A percentile compares a stretch with the other conserved stretches of the same genome.
Evolutionary conservation across 1,139 yeast species (phyloP).

Genomic region (Suhomyces bribrorum): DNA sequence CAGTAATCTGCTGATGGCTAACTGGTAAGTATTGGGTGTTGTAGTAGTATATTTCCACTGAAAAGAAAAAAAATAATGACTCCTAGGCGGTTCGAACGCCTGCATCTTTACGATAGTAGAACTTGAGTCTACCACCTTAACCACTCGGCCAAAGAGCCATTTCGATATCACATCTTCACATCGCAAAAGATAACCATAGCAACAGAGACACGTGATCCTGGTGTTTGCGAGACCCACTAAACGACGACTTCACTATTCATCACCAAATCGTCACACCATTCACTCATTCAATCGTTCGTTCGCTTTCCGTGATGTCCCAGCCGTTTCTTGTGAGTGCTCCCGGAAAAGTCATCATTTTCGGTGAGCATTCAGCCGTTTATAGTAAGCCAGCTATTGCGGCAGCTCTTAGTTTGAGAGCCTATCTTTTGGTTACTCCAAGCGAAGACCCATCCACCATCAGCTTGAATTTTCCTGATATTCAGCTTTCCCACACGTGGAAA

Average conservation of each 20-base stretch:
- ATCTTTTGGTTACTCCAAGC: conserved; percentile 58
- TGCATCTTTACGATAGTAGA: conserved; percentile 12
- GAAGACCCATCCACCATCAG: conserved; percentile 43
- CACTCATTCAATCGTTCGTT: no score
- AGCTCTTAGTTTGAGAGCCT: conserved; percentile 79
- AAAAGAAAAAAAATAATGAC: conserved; percentile 6
- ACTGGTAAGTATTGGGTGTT: no score
- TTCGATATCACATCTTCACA: no score
- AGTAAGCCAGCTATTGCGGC: conserved; percentile 93
- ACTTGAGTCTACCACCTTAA: conserved; percentile 12
- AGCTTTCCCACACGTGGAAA: conserved; percentile 64
- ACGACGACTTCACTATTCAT: no score
- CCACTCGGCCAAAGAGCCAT: conserved; percentile 12
- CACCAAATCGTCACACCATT: no score
- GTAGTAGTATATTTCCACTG: no score
- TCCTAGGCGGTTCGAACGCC: conserved; percentile 12
- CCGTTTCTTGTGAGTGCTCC: conserved; percentile 89
- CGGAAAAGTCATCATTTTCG: conserved; percentile 93
- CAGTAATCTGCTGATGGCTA: no score
- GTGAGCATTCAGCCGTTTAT: conserved; percentile 96
- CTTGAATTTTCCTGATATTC: conserved; percentile 83
- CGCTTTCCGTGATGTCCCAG: no score
- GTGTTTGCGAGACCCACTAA: no score
- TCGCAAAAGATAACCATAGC: no score
- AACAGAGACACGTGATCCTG: no score